Conservation (phyloP, 1,284 basidiomycete species). For the Ceratobasidium sp. region DNA sequence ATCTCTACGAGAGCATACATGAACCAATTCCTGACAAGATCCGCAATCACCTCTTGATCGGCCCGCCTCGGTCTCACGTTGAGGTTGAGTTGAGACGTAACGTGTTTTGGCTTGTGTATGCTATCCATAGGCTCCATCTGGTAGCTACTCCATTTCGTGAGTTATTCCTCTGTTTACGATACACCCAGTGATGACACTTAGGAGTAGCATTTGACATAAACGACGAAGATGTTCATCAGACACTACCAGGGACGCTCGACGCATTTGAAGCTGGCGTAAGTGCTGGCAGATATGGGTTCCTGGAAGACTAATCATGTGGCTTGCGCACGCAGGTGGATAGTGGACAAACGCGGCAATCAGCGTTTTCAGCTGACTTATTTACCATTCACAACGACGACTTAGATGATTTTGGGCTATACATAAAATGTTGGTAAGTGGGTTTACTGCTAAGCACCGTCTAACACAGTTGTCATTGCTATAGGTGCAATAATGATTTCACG, state of each 20-base stretch:
- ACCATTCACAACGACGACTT: slow-evolving; percentile 18
- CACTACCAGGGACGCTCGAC: slow-evolving; percentile 36
- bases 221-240: slow-evolving; percentile 48
- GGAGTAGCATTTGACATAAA: slow-evolving; percentile 11
- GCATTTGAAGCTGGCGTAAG: slow-evolving; percentile 45
- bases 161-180: background rate
- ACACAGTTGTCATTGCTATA: background rate
- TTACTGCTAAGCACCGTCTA: too few relatives aligned
- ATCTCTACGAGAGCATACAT: background rate
- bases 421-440: slow-evolving; percentile 4
- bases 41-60: slow-evolving; percentile 2
- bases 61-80: slow-evolving; percentile 18
- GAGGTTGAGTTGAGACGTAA: slow-evolving; percentile 35
- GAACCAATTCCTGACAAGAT: slow-evolving; percentile 9
- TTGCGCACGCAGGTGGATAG: slow-evolving; percentile 12
- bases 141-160: background rate
- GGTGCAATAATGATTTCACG: slow-evolving; percentile 36
- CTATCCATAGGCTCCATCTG: slow-evolving; percentile 2
- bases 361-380: slow-evolving; percentile 33
- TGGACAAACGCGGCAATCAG: slow-evolving; percentile 16
- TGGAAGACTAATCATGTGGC: too few relatives aligned
- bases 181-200: background rate
- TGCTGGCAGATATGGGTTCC: too few relatives aligned
- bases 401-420: slow-evolving; percentile 35
- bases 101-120: slow-evolving; percentile 44